These are phyloP conservation scores for Corrigiola litoralis DNA, from an alignment of 179 eudicot genomes.

Conservation along the genomic window DNA sequence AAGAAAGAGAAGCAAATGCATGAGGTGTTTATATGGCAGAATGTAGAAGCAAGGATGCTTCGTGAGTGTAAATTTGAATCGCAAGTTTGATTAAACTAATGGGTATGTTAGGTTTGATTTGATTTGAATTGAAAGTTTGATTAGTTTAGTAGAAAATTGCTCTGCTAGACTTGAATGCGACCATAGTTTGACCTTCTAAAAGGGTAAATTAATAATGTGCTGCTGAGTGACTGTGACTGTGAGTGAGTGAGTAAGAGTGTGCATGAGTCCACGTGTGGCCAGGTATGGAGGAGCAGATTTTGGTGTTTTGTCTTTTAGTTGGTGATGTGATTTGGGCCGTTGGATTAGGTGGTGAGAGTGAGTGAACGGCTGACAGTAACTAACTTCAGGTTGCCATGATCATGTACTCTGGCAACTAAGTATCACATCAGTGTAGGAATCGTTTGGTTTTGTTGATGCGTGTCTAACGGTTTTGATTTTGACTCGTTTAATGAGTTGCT, in stretches of 20 bases:
- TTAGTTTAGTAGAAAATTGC: constrained; percentile 7
- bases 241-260: neutral
- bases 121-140: constrained; percentile 26
- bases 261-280: constrained; percentile 28
- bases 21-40: neutral
- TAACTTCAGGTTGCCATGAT: neutral
- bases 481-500: neutral
- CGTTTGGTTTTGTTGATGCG: neutral
- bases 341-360: neutral
- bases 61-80: constrained; percentile 40
- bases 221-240: neutral
- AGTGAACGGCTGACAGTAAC: neutral
- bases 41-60: constrained; percentile 37
- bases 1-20: neutral
- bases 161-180: constrained; percentile 26
- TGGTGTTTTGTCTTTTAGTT: neutral
- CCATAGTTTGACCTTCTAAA: constrained; percentile 27
- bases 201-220: neutral
- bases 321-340: neutral
- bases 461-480: neutral
- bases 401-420: neutral
- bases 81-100: constrained; percentile 37
- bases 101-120: constrained; percentile 6
- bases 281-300: constrained; percentile 11
- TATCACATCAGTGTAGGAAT: neutral